Conservation (phyloP, 495 filamentous ascomycete genomes). For the Talaromyces ruber region DNA sequence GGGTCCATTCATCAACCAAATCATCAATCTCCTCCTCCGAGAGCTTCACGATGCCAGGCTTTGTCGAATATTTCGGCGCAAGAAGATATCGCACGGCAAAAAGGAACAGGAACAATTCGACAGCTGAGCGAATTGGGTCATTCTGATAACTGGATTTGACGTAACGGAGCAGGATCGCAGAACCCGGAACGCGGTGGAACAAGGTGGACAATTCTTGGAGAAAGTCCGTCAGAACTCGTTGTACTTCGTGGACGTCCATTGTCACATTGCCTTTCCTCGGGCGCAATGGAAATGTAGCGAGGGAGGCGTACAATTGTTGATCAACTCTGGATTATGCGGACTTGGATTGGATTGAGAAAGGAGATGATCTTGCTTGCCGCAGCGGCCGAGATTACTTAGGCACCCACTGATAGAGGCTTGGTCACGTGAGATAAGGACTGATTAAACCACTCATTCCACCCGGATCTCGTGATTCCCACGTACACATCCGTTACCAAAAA, state of each 20-base stretch:
- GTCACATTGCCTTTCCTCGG: slow-evolving; percentile 9
- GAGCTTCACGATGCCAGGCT: slow-evolving; percentile 76
- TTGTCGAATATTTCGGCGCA: slow-evolving; percentile 84
- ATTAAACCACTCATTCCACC: no score
- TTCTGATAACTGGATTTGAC: slow-evolving; percentile 96
- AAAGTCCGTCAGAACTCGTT: slow-evolving; percentile 57
- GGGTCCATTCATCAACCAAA: slow-evolving; percentile 92
- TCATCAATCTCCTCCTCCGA: slow-evolving; percentile 97
- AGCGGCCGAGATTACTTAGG: neutral
- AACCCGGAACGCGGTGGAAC: slow-evolving; percentile 88
- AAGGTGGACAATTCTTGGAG: slow-evolving; percentile 55
- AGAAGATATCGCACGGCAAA: slow-evolving; percentile 93
- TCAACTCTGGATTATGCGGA: neutral
- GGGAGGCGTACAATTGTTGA: neutral
- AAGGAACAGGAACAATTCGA: slow-evolving; percentile 90
- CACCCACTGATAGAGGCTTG: neutral
- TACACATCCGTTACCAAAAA: no score
- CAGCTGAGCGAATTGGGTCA: slow-evolving; percentile 85
- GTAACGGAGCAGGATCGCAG: slow-evolving; percentile 88
- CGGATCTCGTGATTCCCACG: no score
- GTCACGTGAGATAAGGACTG: neutral
- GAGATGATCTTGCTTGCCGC: neutral
- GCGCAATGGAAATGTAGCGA: neutral
- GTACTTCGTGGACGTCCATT: slow-evolving; percentile 80
- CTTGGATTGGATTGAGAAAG: neutral